Evolutionary conservation across 768 basidiomycete species (phyloP), one percentile per base, ranked within the genome.

Genomic region (Glaciozyma antarctica): DNA sequence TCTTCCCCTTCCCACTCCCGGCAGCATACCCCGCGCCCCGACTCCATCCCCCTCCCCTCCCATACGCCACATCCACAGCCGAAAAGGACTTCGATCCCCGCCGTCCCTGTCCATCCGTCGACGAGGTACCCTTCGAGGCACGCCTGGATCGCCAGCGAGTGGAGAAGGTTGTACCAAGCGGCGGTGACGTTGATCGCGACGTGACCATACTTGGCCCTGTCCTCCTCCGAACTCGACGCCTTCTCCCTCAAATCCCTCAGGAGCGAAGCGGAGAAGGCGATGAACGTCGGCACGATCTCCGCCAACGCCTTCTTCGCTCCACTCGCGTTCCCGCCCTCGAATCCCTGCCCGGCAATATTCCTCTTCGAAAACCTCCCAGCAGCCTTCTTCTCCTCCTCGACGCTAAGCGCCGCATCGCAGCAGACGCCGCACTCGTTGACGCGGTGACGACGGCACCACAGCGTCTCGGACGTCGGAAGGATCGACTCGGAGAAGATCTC

Each of bases 81-180:
- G 56, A 91, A 76, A 62, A 92, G 76, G 65, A 86, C 83, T 71
- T 88, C 85, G 15, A 85, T 81, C 8, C 85, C 84, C 47, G 84
- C 82, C 1, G 82, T 77, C 1, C 90, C 88, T 34, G 80, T 81
- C 90, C 90, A 93, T 0, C 86, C 86, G 15, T 84, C 86, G 2
- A 84, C 85, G 53, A 91, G 80, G 73, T 91, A 92, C 0, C 90
- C 90, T 73, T 93, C 88, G 59, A 92, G 77, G 24, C 85, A 86
- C 0, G 88, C 88, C n/a, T 89, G 82, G 8, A 88, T 88, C 34
- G 90, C 78, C 28, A 93, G 78, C 2, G 87, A 85, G 0, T 83
- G 83, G 21, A 90, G 79, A 17, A 93, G 80, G 77, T 86, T 80
- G 75, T 90, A 92, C 90, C 90, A 92, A 68, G 85, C 84, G 30